Percentiles rank a stretch among this genome's conserved stretches.
Evolutionary conservation across 2,329 filamentous ascomycete species (phyloP).

Genomic region (Pyrenochaeta sp.): DNA sequence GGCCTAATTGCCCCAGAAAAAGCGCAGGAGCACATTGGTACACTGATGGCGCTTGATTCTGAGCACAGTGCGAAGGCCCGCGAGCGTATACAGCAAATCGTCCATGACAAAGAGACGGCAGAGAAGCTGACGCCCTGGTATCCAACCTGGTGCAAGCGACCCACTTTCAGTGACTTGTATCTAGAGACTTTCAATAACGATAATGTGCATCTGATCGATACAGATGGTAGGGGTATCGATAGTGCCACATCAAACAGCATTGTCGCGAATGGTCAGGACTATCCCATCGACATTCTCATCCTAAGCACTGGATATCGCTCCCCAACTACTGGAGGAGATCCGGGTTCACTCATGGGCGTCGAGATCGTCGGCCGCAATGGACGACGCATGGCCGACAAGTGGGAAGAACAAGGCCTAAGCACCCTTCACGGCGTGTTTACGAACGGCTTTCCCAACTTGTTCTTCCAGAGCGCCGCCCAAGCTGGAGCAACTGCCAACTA

Average conservation of each 20-base stretch:
- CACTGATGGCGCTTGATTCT: constrained; percentile 54
- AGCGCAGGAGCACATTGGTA: constrained; percentile 48
- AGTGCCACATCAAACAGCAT: constrained; percentile 56
- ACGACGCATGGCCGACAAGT: constrained; percentile 51
- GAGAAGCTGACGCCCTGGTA: constrained; percentile 66
- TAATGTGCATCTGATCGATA: constrained; percentile 68
- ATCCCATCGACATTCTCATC: constrained; percentile 58
- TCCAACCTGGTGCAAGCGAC: constrained; percentile 68
- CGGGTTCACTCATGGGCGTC: constrained; percentile 29
- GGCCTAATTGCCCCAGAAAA: constrained; percentile 47
- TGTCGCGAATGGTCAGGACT: constrained; percentile 56
- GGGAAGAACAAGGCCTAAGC: constrained; percentile 53
- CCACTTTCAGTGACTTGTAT: constrained; percentile 67
- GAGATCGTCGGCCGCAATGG: constrained; percentile 55
- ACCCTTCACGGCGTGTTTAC: constrained; percentile 54
- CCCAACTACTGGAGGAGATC: constrained; percentile 5
- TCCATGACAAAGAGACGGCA: constrained; percentile 61
- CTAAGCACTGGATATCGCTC: constrained; percentile 52
- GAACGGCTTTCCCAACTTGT: constrained; percentile 30
- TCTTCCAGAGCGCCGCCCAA: constrained; percentile 15
- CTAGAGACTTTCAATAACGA: constrained; percentile 64
- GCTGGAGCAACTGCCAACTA: constrained; percentile 10
- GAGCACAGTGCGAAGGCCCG: constrained; percentile 55
- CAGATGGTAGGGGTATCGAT: constrained; percentile 61
- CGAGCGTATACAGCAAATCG: constrained; percentile 56